Evolutionary conservation across 108 stramenopile genomes (phyloP), one percentile per base, ranked within the genome.

Genomic region (Cylindrotheca fusiformis): DNA sequence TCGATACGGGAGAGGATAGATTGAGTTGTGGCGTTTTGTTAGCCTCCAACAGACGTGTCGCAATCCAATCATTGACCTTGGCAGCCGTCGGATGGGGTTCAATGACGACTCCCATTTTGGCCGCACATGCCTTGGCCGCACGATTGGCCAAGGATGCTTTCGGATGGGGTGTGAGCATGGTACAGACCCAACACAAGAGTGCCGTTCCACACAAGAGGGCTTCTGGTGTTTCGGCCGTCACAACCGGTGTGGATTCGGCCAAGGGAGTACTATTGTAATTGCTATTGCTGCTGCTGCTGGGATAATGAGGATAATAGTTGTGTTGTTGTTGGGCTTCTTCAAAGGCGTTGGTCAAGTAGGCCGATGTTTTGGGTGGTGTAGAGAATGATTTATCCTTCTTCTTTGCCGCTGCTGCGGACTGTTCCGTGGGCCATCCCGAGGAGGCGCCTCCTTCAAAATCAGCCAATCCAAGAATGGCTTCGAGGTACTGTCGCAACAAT

Each of bases 401-500:
- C 24, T 26, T 26, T 29, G 24, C 51, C 36, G 46, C 28, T 1
- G 41, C 47, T 18, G 17, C 32, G 6, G 26, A 56, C 33, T 20
- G 19, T 54, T 69, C 58, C 4, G 78, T 72, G 27, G 82, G 69
- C 83, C 83, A 78, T 62, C 84, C 60, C 61, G 85, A 61, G 45
- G 63, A 55, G 12, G 63, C 76, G 30, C 77, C 79, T 14, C 74
- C 60, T 49, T 77, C 74, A 63, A 84, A 86, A 32, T 91, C 89
- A 0, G 75, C 73, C 51, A 94, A 62, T 32, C 88, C 85, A 56
- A 94, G 60, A 20, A 91, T 72, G 26, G 80, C 73, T 62, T 94
- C 90, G 48, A 94, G 55, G 60, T 91, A 94, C 60, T 88, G 87
- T 48, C 72, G 60, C 47, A 94, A 58, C 49, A 94, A 64, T 10